Percentiles rank a stretch among this genome's conserved stretches.
Evolutionary conservation across 257 asterid genomes (phyloP).

Genomic region (Solanum chilense): DNA sequence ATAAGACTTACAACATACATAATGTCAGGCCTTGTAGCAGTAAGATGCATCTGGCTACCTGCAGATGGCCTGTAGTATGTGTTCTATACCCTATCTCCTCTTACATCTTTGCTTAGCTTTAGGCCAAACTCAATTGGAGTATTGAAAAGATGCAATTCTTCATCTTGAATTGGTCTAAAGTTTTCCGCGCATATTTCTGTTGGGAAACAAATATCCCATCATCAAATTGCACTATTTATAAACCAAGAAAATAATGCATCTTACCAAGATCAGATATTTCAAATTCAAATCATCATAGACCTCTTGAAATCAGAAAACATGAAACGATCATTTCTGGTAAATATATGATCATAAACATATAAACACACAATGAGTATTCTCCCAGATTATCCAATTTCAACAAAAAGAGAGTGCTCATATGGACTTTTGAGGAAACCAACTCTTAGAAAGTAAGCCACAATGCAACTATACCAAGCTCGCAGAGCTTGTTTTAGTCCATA

Average conservation of each 20-base stretch:
- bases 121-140: not conserved
- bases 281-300: not conserved
- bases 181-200: not conserved
- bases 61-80: not conserved
- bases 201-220: not conserved
- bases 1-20: not conserved
- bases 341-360: not conserved
- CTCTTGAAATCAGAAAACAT: not conserved
- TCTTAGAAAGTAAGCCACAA: not conserved
- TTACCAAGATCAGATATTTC: not conserved
- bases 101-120: not conserved
- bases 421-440: not conserved
- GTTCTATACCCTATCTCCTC: not conserved
- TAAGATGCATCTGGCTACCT: not conserved
- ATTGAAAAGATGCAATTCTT: not conserved
- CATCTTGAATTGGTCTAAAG: not conserved
- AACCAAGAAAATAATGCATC: not conserved
- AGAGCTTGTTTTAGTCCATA: not conserved
- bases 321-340: not conserved
- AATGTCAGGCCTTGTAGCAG: not conserved
- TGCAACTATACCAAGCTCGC: not conserved
- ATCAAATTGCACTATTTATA: not conserved
- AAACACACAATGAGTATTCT: not conserved
- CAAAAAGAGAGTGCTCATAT: not conserved
- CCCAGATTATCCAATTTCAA: not conserved